These are phyloP conservation scores for Pythium guiyangense DNA, from an alignment of 352 stramenopile genomes.

Conservation along the genomic window DNA sequence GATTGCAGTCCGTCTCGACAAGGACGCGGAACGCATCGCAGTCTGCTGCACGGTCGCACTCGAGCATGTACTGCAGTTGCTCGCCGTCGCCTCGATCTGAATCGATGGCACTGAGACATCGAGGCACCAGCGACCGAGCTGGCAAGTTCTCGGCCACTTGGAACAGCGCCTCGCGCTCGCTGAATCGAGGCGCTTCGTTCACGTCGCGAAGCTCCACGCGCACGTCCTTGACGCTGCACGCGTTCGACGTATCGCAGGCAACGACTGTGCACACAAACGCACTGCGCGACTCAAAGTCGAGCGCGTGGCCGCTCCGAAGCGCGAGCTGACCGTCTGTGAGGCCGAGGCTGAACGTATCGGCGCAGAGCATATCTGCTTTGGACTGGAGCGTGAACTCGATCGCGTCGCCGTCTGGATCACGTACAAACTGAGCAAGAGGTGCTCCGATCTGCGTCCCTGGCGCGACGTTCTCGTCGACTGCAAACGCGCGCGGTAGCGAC, in stretches of 20 bases:
- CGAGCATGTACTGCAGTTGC: conserved; percentile 33
- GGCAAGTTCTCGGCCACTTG: conserved; percentile 33
- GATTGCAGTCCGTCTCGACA: conserved; percentile 34
- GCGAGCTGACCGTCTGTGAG: conserved; percentile 21
- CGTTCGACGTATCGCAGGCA: conserved; percentile 40
- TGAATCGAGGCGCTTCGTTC: conserved; percentile 50
- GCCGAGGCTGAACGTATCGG: conserved; percentile 40
- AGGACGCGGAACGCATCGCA: conserved; percentile 33
- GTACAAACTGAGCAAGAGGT: conserved; percentile 21
- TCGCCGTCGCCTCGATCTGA: conserved; percentile 35
- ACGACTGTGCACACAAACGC: conserved; percentile 45
- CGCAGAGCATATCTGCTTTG: conserved; percentile 42
- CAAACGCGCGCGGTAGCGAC: conserved; percentile 21
- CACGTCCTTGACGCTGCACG: conserved; percentile 42
- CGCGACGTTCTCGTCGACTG: conserved; percentile 36
- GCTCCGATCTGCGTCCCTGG: conserved; percentile 19
- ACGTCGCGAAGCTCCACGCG: conserved; percentile 36
- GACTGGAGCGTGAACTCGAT: conserved; percentile 48
- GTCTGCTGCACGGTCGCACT: conserved; percentile 22
- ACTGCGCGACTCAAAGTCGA: conserved; percentile 40
- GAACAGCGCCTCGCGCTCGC: conserved; percentile 22
- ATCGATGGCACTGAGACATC: conserved; percentile 38
- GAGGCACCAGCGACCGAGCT: conserved; percentile 7
- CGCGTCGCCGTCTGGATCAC: conserved; percentile 35
- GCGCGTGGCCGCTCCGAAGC: conserved; percentile 16